Conservation (phyloP, 1,284 basidiomycete genomes). For the Fomitopsis schrenkii region DNA sequence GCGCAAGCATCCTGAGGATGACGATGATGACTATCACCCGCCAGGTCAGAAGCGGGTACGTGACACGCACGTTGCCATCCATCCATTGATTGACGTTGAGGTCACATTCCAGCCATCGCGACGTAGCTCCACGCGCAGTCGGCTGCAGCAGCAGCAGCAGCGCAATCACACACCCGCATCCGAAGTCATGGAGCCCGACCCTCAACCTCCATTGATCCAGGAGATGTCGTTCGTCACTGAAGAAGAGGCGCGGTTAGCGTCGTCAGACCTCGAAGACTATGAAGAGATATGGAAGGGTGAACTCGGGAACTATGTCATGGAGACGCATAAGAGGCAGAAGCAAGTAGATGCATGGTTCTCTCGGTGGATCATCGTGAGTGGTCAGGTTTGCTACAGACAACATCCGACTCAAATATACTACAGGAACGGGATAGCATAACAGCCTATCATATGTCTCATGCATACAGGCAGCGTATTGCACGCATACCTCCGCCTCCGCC, state of each 20-base stretch:
- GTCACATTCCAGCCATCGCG: conserved; percentile 31
- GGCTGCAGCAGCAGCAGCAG: conserved; percentile 23
- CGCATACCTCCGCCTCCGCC: conserved; percentile 57
- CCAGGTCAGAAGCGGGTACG: conserved; percentile 52
- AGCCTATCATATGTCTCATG: conserved; percentile 56
- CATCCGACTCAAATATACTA: conserved; percentile 3
- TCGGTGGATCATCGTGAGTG: conserved; percentile 52
- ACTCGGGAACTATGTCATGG: conserved; percentile 60
- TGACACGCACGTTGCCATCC: conserved; percentile 8
- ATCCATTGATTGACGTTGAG: conserved; percentile 1
- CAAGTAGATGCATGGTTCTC: conserved; percentile 72
- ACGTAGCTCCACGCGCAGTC: conserved; percentile 38
- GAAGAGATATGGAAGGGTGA: conserved; percentile 70
- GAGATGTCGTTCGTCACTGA: conserved; percentile 37
- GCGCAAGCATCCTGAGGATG: conserved; percentile 42
- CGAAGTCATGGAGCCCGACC: conserved; percentile 31
- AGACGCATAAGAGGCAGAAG: conserved; percentile 67
- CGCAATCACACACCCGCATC: conserved; percentile 32
- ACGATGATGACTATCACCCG: conserved; percentile 53
- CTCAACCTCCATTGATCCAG: conserved; percentile 15
- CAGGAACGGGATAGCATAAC: conserved; percentile 66
- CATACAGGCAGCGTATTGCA: conserved; percentile 61
- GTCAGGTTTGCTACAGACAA: conserved; percentile 5
- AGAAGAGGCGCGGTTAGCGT: conserved; percentile 44
- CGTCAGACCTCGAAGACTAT: conserved; percentile 76